A percentile compares a stretch with the other conserved stretches of the same genome.
phyloP scores from a whole-genome alignment of 2,329 filamentous ascomycete species.

The Paraphaeosphaeria sporulosa region DNA sequence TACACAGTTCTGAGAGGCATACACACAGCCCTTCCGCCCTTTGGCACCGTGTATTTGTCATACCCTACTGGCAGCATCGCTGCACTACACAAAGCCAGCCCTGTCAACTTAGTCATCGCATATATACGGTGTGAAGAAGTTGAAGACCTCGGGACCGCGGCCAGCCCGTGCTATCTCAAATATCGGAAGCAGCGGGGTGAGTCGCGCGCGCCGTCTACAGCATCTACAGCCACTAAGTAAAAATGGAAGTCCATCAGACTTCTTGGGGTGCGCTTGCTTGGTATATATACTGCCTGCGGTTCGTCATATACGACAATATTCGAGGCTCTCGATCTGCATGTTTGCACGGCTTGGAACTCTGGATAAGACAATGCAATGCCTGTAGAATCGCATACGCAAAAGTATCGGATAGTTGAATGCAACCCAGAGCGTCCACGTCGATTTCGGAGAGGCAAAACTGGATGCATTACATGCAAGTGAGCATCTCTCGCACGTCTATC shows the following conservation, averaged over 20 bases:
- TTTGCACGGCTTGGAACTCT: neutral
- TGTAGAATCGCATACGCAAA: neutral
- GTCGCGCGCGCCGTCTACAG: neutral
- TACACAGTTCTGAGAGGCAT: neutral
- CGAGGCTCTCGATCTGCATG: neutral
- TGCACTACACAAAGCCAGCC: neutral
- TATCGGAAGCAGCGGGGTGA: neutral
- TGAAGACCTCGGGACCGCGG: neutral
- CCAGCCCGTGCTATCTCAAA: neutral
- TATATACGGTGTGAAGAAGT: neutral
- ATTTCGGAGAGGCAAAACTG: constrained; percentile 5
- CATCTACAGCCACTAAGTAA: neutral
- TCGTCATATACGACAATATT: neutral
- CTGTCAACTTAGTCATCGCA: neutral
- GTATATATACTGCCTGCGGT: neutral
- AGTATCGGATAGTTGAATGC: constrained; percentile 8
- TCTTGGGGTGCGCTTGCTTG: neutral
- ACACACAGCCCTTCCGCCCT: neutral
- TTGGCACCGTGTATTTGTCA: neutral
- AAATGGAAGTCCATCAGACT: neutral
- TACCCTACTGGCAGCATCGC: neutral
- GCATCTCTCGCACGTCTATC: neutral
- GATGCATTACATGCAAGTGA: constrained; percentile 15
- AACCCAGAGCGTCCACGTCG: constrained; percentile 7
- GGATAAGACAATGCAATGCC: neutral